These are phyloP conservation scores for Zygoascus bituminiphila DNA, from an alignment of 805 yeast genomes.

Conservation along the genomic window DNA sequence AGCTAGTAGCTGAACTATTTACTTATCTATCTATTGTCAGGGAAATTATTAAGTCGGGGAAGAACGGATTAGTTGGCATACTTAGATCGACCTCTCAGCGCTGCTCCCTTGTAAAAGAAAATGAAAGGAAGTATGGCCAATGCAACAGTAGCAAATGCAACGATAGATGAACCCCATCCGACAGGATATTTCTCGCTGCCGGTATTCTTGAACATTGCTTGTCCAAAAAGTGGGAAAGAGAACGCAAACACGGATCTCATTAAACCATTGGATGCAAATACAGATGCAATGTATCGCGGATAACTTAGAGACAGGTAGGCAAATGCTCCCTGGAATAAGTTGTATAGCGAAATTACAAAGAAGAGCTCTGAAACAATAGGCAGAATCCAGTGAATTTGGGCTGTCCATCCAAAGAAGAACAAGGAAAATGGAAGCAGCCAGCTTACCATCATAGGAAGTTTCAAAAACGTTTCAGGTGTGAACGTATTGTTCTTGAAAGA, in stretches of 20 bases:
- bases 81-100: slow-evolving; percentile 30
- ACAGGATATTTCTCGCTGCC: slow-evolving; percentile 40
- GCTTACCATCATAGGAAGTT: slow-evolving; percentile 13
- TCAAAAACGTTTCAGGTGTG: slow-evolving; percentile 14
- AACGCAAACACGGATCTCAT: slow-evolving; percentile 47
- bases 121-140: slow-evolving; percentile 42
- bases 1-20: no score
- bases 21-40: no score
- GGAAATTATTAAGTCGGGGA: no score
- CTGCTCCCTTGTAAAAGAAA: slow-evolving; percentile 28
- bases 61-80: slow-evolving; percentile 20
- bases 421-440: slow-evolving; percentile 37
- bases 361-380: slow-evolving; percentile 39
- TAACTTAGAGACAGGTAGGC: slow-evolving; percentile 42
- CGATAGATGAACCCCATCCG: slow-evolving; percentile 48
- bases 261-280: slow-evolving; percentile 49
- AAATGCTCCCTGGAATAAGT: slow-evolving; percentile 43
- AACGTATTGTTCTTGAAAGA: background rate
- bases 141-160: slow-evolving; percentile 39
- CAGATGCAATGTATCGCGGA: slow-evolving; percentile 46
- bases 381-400: slow-evolving; percentile 43
- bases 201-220: slow-evolving; percentile 43
- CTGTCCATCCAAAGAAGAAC: slow-evolving; percentile 48
- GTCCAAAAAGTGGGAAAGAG: slow-evolving; percentile 57
- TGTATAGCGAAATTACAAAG: slow-evolving; percentile 34